Evolutionary conservation across 1,284 basidiomycete genomes (phyloP).

Genomic region (Trametes sp.): DNA sequence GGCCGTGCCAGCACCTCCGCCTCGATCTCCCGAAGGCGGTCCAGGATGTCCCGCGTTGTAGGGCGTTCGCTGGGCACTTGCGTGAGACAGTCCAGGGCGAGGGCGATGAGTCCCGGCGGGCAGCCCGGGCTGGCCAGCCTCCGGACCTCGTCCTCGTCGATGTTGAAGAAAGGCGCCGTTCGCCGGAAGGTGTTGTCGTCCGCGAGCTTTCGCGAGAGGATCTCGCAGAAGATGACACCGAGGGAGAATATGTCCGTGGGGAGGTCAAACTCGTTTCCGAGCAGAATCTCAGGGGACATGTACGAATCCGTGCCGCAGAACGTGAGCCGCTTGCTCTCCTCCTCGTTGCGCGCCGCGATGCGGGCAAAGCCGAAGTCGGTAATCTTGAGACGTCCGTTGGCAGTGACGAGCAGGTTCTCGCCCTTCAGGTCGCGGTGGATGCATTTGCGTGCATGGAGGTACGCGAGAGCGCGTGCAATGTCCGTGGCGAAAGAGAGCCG

Average conservation of each 20-base stretch:
- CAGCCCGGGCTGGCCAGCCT: slow-evolving; percentile 77
- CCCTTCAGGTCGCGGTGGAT: slow-evolving; percentile 93
- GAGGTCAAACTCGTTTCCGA: slow-evolving; percentile 91
- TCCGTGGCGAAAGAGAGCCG: slow-evolving; percentile 95
- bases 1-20: slow-evolving; percentile 78
- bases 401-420: slow-evolving; percentile 94
- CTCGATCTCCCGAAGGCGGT: slow-evolving; percentile 81
- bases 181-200: slow-evolving; percentile 86
- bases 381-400: slow-evolving; percentile 94
- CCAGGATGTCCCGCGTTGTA: slow-evolving; percentile 79
- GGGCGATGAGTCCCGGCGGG: slow-evolving; percentile 78
- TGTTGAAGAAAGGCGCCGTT: slow-evolving; percentile 76
- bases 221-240: slow-evolving; percentile 95
- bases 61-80: slow-evolving; percentile 79
- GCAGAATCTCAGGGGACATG: slow-evolving; percentile 93
- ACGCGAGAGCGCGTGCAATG: slow-evolving; percentile 93
- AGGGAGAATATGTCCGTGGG: slow-evolving; percentile 95
- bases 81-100: slow-evolving; percentile 82
- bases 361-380: slow-evolving; percentile 97
- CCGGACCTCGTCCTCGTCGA: slow-evolving; percentile 81
- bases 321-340: slow-evolving; percentile 90
- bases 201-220: slow-evolving; percentile 85
- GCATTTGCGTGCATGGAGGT: slow-evolving; percentile 93
- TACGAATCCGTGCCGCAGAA: slow-evolving; percentile 97
- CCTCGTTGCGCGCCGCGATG: slow-evolving; percentile 90